Percentiles rank a stretch among this genome's conserved stretches.
Conservation (phyloP, 2,329 filamentous ascomycete species). For the Elsinoe ampelina region DNA sequence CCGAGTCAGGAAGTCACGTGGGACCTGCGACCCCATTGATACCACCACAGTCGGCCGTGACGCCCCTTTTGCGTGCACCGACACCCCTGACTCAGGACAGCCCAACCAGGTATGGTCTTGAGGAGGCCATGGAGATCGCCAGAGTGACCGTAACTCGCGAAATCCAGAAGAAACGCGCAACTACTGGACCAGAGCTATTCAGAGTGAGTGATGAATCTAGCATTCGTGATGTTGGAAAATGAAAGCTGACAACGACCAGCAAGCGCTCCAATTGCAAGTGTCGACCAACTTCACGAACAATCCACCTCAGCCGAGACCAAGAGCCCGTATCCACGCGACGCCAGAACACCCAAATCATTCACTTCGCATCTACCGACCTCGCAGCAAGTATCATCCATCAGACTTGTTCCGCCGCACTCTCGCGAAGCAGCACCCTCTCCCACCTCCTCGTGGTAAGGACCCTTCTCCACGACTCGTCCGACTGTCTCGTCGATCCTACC, state of each 20-base stretch:
- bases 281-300: not conserved
- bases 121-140: conserved; percentile 11
- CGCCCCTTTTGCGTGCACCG: conserved; percentile 14
- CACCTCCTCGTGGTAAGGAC: conserved; percentile 1
- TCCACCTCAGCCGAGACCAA: not conserved
- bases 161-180: conserved; percentile 14
- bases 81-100: conserved; percentile 16
- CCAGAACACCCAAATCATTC: not conserved
- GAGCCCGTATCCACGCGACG: not conserved
- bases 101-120: conserved; percentile 17
- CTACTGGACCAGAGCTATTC: conserved; percentile 16
- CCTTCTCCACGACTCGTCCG: not conserved
- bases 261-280: conserved; percentile 7
- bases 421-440: conserved; percentile 1
- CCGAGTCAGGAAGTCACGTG: conserved; percentile 3
- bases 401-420: conserved; percentile 7
- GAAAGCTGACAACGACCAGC: not conserved
- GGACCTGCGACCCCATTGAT: conserved; percentile 13
- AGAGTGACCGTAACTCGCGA: conserved; percentile 6
- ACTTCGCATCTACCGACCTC: conserved; percentile 2
- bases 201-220: conserved; percentile 5
- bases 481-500: not conserved
- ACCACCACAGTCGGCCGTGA: conserved; percentile 3
- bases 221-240: not conserved
- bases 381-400: not conserved